Evolutionary conservation across 495 filamentous ascomycete genomes (phyloP).

Genomic region (Immersiella caudata): DNA sequence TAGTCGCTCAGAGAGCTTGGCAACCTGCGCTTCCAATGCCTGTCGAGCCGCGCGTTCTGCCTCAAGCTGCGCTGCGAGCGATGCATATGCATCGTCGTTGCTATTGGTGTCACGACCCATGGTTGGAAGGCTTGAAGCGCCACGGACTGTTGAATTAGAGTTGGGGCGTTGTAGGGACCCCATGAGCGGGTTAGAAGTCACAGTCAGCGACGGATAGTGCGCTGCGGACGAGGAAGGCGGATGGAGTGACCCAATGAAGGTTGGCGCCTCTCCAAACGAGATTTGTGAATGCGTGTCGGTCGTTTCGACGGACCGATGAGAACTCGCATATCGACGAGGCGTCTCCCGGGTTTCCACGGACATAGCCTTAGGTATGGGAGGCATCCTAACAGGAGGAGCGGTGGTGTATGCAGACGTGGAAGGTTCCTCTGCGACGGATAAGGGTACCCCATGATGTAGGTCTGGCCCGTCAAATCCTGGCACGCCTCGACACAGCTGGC

Average conservation of each 20-base stretch:
- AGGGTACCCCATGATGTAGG: conserved; percentile 8
- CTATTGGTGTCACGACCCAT: conserved; percentile 37
- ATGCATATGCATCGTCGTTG: conserved; percentile 30
- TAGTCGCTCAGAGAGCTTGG: conserved; percentile 48
- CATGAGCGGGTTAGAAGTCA: conserved; percentile 18
- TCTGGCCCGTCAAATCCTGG: conserved; percentile 38
- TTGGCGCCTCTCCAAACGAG: conserved; percentile 47
- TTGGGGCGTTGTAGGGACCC: conserved; percentile 32
- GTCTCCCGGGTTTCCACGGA: conserved; percentile 30
- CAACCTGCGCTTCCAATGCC: conserved; percentile 54
- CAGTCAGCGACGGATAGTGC: conserved; percentile 29
- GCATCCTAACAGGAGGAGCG: conserved; percentile 32
- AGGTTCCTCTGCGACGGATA: neutral
- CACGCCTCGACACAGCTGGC: conserved; percentile 46
- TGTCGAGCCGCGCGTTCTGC: conserved; percentile 53
- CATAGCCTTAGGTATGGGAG: conserved; percentile 31
- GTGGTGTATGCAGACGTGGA: conserved; percentile 27
- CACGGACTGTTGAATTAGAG: conserved; percentile 47
- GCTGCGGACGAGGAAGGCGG: conserved; percentile 38
- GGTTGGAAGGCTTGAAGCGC: conserved; percentile 45
- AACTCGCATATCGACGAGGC: conserved; percentile 34
- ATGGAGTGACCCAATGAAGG: conserved; percentile 41
- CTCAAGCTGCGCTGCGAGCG: conserved; percentile 49
- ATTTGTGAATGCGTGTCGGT: conserved; percentile 38
- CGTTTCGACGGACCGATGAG: conserved; percentile 39